Base-by-base conservation (phyloP, 352 stramenopile genomes). In the Pythium phragmiticola region DNA sequence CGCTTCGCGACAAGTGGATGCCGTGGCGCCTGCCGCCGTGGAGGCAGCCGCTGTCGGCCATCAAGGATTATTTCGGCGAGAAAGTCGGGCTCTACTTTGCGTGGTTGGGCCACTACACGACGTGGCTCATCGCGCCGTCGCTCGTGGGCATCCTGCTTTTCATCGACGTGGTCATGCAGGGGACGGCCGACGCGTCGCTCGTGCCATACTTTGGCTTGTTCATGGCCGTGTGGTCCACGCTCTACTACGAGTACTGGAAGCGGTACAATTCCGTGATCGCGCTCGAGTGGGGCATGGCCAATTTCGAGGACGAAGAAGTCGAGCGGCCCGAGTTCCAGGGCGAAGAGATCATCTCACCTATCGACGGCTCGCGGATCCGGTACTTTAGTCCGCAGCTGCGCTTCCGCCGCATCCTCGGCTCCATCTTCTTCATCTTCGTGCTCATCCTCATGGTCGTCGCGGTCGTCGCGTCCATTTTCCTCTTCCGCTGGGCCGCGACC, bases 71-170 rank as follows among this genome's bases (percentile, higher is more conserved):
- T 55, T 92, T 90, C 60, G 84, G 84, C 36, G 84, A 90, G 57
- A 92, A 98, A 74, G 88, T 99, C 21, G 94, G 92, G 0, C 94
- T 99, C 58, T 99, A 99, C 82, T 99, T 99, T 72, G 88, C 96
- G 43, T 99, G 95, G 90, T 74, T 99, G 0, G 82, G 82, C 28
- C 94, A 98, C 74, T 98, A 96, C 70, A 98, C 94, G 36, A 93
- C 87, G 53, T 98, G 97, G 83, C 77, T 99, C 19, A 84, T 99
- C 14, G 86, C 90, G 19, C 88, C 97, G 23, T 93, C 92, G 46
- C 45, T 98, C 11, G 57, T 98, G 28, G 96, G 96, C 4, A 66
- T 88, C 6, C 57, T 93, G 36, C 80, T 98, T 17, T 95, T 98
- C 41, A 89, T 96, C 39, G 68, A 94, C 65, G 85, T 96, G 11